Evolutionary conservation across 495 filamentous ascomycete genomes (phyloP), one percentile per base, ranked within the genome.

Genomic region (Immersiella caudata): DNA sequence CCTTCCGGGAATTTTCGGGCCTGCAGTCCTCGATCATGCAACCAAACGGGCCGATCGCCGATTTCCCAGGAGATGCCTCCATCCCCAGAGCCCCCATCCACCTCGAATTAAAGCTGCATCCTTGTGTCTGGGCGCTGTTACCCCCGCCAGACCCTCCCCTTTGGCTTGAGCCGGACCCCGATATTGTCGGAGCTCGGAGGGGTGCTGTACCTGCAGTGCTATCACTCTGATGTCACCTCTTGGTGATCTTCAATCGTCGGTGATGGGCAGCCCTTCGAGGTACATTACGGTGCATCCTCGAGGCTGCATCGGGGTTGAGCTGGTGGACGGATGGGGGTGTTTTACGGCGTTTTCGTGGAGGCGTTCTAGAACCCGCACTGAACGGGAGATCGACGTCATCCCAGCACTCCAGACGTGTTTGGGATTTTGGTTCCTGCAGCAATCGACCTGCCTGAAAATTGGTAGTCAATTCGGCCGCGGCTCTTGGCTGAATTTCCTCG

Each of bases 361-460:
- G 9, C 16, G 59, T 18, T 62, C 59, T 62, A 62, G 36, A 49
- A 24, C 33, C 20, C 58, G 26, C 29, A 1, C 26, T 20, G 2
- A 20, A 27, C 59, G 59, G 59, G 59, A 62, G 59, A 62, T 62
- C 59, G 59, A 62, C 59, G 16, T 12, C 8, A 62, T 62, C 59
- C 59, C 20, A 35, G n/a, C 33, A 2, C 18, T 11, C 20, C 18
- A 22, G 8, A n/a, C 26, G 29, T 35, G 27, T n/a, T 20, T 33
- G n/a, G 22, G 27, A 46, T 25, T 61, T 40, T 35, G 18, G 58
- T 46, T 21, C 27, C 27, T 46, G 27, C 27, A 40, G 29, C n/a
- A 60, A 35, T 26, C 33, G 26, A 60, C 25, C 29, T 33, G n/a
- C 29, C 29, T 33, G 29, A 33, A n/a, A n/a, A 33, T 8, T 33